Evolutionary conservation across 2,329 filamentous ascomycete genomes (phyloP), one percentile per base, ranked within the genome.

Genomic region (Venturia pyrina): DNA sequence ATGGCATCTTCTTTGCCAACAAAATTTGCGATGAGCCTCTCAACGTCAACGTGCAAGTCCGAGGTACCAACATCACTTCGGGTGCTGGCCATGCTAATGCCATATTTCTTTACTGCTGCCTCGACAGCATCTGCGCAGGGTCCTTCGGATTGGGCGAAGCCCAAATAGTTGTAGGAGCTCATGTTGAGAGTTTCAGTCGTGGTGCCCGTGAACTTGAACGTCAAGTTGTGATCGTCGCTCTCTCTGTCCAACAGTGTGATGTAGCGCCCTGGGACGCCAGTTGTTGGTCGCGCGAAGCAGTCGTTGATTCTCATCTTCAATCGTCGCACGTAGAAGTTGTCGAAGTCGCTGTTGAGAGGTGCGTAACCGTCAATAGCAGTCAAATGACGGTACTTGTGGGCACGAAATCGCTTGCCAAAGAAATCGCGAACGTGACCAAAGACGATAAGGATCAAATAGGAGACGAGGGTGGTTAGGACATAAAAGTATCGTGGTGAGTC

Each of bases 81-180:
- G 43, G 93, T 87, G 75, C 93, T 96, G 75, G 87, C 88, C 70
- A 88, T 85, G 72, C 87, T 89, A 69, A 98, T 86, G 53, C 93
- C 93, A 73, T 96, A 95, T 73, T 89, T 93, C 77, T 86, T 87
- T 69, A 96, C 87, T 60, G 85, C 86, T 60, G 93, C 89, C 79
- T 99, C 95, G 4, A 93, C 91, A 17, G 90, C 89, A 75, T 98
- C 93, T 60, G 95, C 95, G 74, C 95, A 99, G 50, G 95, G 93
- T 13, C 95, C 95, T 70, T 98, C 93, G 0, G 95, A 97, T 77
- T 99, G 95, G 63, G 95, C 95, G 73, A 99, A 99, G 56, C 95
- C 95, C 32, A 99, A 89, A 75, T 99, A 99, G 78, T 99, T 99
- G 84, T 99, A 99, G 1, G 95, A 99, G 80, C 93, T 97, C 89